Percentiles rank a stretch among this genome's conserved stretches.
These are phyloP conservation scores for Rhizopus arrhizus DNA, from an alignment of 371 early-diverging fungal species.

Conservation along the genomic window DNA sequence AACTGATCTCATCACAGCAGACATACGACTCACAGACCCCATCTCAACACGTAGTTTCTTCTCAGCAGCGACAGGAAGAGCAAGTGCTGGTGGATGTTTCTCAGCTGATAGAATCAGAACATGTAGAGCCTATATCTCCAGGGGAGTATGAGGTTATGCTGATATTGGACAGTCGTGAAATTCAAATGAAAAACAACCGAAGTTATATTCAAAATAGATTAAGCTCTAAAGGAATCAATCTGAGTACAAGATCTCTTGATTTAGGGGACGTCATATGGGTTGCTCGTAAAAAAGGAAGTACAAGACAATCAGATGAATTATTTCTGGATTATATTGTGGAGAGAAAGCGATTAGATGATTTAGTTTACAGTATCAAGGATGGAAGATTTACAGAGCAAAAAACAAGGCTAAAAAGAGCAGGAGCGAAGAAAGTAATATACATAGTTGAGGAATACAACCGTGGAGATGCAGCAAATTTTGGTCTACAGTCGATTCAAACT, in stretches of 20 bases:
- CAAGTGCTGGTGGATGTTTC: not conserved
- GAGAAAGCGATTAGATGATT: slow-evolving; percentile 93
- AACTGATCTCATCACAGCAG: slow-evolving; percentile 1
- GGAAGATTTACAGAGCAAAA: slow-evolving; percentile 97
- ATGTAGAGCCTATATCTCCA: slow-evolving; percentile 32
- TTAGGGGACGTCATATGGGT: slow-evolving; percentile 93
- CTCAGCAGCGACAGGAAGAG: slow-evolving; percentile 1
- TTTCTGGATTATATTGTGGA: slow-evolving; percentile 89
- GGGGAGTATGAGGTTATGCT: slow-evolving; percentile 74
- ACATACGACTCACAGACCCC: not conserved
- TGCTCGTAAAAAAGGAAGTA: slow-evolving; percentile 57
- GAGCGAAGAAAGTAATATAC: slow-evolving; percentile 76
- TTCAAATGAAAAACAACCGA: slow-evolving; percentile 68
- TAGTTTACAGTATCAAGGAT: slow-evolving; percentile 90
- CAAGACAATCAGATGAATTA: slow-evolving; percentile 59
- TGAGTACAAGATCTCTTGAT: slow-evolving; percentile 66
- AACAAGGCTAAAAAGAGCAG: slow-evolving; percentile 72
- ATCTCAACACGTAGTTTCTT: not conserved
- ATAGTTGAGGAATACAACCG: slow-evolving; percentile 77
- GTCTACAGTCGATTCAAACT: slow-evolving; percentile 63
- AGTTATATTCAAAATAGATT: slow-evolving; percentile 72
- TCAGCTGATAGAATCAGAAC: slow-evolving; percentile 6
- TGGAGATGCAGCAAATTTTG: slow-evolving; percentile 53
- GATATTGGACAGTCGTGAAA: slow-evolving; percentile 85
- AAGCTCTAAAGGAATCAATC: slow-evolving; percentile 53